Evolutionary conservation across 2,329 filamentous ascomycete genomes (phyloP).

Genomic region (Penicillium fuscoglaucum): DNA sequence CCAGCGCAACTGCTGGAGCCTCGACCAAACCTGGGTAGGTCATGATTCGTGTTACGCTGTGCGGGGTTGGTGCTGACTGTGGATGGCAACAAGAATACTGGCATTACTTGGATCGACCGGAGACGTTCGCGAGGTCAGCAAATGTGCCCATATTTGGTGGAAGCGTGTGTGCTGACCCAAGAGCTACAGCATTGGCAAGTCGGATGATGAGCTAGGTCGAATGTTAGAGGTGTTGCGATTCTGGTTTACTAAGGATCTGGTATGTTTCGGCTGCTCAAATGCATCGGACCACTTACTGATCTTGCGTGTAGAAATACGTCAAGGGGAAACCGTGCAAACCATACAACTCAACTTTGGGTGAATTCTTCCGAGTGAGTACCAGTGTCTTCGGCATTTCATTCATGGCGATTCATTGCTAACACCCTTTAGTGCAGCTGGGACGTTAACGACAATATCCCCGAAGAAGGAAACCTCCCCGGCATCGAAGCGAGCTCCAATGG

Average conservation of each 20-base stretch:
- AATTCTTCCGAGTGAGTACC: slow-evolving; percentile 82
- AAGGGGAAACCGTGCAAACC: slow-evolving; percentile 99
- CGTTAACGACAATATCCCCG: slow-evolving; percentile 73
- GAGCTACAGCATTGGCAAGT: slow-evolving; percentile 69
- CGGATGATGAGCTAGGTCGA: slow-evolving; percentile 84
- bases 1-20: slow-evolving; percentile 94
- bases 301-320: slow-evolving; percentile 73
- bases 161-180: slow-evolving; percentile 39
- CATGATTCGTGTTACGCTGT: not conserved
- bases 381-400: not conserved
- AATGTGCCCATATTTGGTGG: slow-evolving; percentile 21
- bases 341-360: slow-evolving; percentile 94
- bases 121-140: slow-evolving; percentile 71
- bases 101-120: slow-evolving; percentile 95
- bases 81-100: slow-evolving; percentile 71
- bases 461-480: slow-evolving; percentile 50
- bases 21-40: slow-evolving; percentile 77
- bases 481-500: slow-evolving; percentile 33
- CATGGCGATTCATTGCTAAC: not conserved
- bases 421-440: slow-evolving; percentile 83
- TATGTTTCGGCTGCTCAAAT: slow-evolving; percentile 35
- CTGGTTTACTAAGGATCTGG: slow-evolving; percentile 97
- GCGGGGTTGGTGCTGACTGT: slow-evolving; percentile 18
- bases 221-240: slow-evolving; percentile 94
- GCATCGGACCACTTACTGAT: slow-evolving; percentile 20